phyloP scores from a whole-genome alignment of 108 stramenopile genomes.

The Epithemia pelagica region DNA sequence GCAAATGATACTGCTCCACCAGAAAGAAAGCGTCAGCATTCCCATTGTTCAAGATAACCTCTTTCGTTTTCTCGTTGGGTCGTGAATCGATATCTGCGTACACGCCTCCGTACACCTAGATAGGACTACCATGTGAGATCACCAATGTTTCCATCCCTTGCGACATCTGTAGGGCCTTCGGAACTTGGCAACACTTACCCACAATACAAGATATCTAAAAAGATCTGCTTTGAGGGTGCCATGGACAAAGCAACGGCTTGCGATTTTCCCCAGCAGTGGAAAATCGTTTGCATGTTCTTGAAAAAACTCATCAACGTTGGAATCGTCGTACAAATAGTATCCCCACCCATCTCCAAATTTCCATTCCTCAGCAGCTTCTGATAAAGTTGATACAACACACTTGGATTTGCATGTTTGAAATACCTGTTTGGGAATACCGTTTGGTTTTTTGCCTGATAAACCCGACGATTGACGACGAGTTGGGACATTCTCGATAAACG shows the following conservation, averaged over 20 bases:
- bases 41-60: neutral
- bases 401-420: constrained; percentile 38
- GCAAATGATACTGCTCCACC: constrained; percentile 40
- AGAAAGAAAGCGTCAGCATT: constrained; percentile 44
- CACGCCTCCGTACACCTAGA: constrained; percentile 29
- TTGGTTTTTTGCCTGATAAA: too few species aligned
- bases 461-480: too few species aligned
- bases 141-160: neutral
- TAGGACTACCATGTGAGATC: constrained; percentile 3
- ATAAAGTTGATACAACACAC: constrained; percentile 26
- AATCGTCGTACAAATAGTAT: constrained; percentile 60
- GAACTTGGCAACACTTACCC: constrained; percentile 12
- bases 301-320: constrained; percentile 37
- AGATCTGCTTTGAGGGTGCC: constrained; percentile 37
- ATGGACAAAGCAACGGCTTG: constrained; percentile 22
- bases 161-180: neutral
- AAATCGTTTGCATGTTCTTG: constrained; percentile 29
- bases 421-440: constrained; percentile 36
- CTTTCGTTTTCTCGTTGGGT: constrained; percentile 11
- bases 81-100: constrained; percentile 49
- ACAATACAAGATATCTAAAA: constrained; percentile 48
- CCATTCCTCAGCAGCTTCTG: constrained; percentile 20
- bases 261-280: constrained; percentile 26
- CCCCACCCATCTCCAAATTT: constrained; percentile 17
- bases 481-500: too few species aligned